Evolutionary conservation across 164 flowering plant genomes (phyloP), one percentile per base, ranked within the genome.

Genomic region (Vitis rotundifolia): DNA sequence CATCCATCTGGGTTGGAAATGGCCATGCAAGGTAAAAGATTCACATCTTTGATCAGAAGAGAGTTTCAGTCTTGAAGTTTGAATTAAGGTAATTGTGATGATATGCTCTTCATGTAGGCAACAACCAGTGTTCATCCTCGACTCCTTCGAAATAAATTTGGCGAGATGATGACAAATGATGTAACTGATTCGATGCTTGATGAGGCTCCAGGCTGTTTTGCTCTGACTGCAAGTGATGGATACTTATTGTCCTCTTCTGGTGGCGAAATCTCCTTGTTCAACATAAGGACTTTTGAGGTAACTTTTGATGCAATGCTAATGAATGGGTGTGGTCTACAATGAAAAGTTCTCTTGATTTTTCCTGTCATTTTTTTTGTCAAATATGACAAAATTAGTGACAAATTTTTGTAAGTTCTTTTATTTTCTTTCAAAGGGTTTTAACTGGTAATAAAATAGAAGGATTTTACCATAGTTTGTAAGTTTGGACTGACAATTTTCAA

Each of bases 171-270:
- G 84, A 73, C 71, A 16, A 73, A 81, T 63, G 80, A 78, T 29
- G 12, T 72, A 3, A 31, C 54, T 22, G 80, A 49, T 9, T 9
- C 44, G 8, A 78, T 70, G 15, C 66, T 64, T 59, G 81, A 77
- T 49, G 80, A 79, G 19, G 65, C 76, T 37, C 50, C 70, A 1
- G 68, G 80, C 28, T 79, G 77, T 64, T 71, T 82, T 69, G 85
- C 81, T 16, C 9, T 82, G 64, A 74, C 85, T 37, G 77, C 67
- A 59, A 82, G 77, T 67, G 83, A 80, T 64, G 72, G 75, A 2
- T 80, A 80, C 70, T 71, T 77, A 16, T 47, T 77, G 73, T 82
- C 85, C 16, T 72, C 85, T 2, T 79, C 85, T 9, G 85, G 85
- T 31, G 83, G 83, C 15, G 77, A 62, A 49, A 73, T 82, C 18